Evolutionary conservation across 305 asterid genomes (phyloP).

Genomic region (Solanum hybrid): DNA sequence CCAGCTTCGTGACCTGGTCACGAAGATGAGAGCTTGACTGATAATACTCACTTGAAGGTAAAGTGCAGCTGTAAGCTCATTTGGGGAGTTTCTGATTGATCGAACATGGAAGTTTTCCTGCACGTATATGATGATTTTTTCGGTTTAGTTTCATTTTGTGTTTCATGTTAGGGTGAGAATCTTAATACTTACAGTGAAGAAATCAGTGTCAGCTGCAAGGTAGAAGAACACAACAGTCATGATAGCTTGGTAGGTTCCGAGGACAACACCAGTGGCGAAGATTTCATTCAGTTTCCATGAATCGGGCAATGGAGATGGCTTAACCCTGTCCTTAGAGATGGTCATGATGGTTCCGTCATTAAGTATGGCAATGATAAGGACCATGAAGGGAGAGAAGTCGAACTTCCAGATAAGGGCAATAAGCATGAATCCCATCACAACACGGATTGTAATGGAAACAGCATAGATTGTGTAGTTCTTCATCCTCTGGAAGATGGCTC

Average conservation of each 20-base stretch:
- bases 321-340: constrained; percentile 58
- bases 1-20: constrained; percentile 60
- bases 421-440: constrained; percentile 64
- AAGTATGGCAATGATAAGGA: constrained; percentile 52
- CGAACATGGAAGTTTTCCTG: constrained; percentile 26
- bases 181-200: constrained; percentile 27
- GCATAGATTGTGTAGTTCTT: constrained; percentile 64
- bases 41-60: constrained; percentile 70
- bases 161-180: background rate
- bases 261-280: constrained; percentile 53
- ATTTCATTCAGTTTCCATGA: constrained; percentile 68
- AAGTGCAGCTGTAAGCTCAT: constrained; percentile 53
- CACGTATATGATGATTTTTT: background rate
- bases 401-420: constrained; percentile 60
- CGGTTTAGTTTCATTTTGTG: background rate
- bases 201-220: constrained; percentile 40
- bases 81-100: constrained; percentile 26
- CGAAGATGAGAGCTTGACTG: constrained; percentile 60
- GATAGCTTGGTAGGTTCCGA: constrained; percentile 55
- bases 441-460: constrained; percentile 56
- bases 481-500: constrained; percentile 71
- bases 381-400: constrained; percentile 69
- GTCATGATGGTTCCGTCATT: constrained; percentile 73
- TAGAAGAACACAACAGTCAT: constrained; percentile 56
- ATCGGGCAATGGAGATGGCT: constrained; percentile 63